These are phyloP conservation scores for Botrytis tulipae DNA, from an alignment of 2,329 filamentous ascomycete genomes.

Conservation along the genomic window DNA sequence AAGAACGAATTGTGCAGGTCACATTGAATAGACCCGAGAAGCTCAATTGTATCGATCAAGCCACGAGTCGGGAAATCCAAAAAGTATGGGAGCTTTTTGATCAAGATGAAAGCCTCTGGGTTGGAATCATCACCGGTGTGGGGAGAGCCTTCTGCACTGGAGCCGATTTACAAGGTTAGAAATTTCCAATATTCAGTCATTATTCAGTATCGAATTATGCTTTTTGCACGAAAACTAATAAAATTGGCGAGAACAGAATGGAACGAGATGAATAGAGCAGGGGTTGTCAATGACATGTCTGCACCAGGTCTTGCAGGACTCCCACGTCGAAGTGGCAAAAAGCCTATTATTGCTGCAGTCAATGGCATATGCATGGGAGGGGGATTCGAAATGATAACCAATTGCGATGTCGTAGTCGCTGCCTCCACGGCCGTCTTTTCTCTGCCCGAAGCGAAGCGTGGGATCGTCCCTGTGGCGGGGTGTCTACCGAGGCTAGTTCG, in stretches of 20 bases:
- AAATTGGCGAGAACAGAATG: slow-evolving; percentile 46
- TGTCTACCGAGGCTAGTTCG: slow-evolving; percentile 65
- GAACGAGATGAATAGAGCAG: slow-evolving; percentile 41
- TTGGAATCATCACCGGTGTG: slow-evolving; percentile 60
- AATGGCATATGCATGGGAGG: slow-evolving; percentile 72
- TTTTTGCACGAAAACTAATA: slow-evolving; percentile 35
- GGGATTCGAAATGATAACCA: slow-evolving; percentile 72
- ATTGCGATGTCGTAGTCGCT: slow-evolving; percentile 66
- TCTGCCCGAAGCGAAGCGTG: slow-evolving; percentile 67
- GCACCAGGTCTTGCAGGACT: slow-evolving; percentile 45
- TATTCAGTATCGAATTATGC: background rate
- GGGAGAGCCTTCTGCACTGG: slow-evolving; percentile 65
- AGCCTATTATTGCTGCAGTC: slow-evolving; percentile 72
- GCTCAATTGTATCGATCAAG: slow-evolving; percentile 52
- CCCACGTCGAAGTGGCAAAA: slow-evolving; percentile 58
- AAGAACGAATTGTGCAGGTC: slow-evolving; percentile 54
- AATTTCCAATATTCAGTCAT: slow-evolving; percentile 45
- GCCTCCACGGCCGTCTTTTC: slow-evolving; percentile 56
- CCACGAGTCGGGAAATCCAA: slow-evolving; percentile 42
- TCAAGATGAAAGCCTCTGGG: slow-evolving; percentile 55
- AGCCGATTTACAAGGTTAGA: slow-evolving; percentile 56
- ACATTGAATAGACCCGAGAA: slow-evolving; percentile 56
- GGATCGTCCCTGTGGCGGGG: slow-evolving; percentile 68
- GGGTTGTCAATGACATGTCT: slow-evolving; percentile 29
- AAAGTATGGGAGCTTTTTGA: slow-evolving; percentile 59